Conservation (phyloP, 106 monocot species). For the Posidonia australis region DNA sequence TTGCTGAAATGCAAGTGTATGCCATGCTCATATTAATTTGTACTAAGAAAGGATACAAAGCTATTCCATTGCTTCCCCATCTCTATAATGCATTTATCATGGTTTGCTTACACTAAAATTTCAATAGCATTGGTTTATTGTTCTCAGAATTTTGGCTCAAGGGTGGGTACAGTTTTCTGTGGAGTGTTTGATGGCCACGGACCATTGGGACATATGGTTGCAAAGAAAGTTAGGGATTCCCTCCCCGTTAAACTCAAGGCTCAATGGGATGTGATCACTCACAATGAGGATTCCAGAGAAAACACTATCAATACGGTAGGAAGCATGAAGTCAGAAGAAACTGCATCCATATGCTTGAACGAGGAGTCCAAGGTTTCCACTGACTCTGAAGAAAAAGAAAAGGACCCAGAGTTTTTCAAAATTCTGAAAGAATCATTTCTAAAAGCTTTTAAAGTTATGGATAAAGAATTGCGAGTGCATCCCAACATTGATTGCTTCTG, state of each 20-base stretch:
- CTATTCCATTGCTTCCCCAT: no score
- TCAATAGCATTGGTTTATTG: neutral
- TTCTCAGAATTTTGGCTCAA: constrained; percentile 34
- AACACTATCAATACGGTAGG: constrained; percentile 2
- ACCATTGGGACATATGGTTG: constrained; percentile 36
- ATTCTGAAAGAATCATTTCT: constrained; percentile 40
- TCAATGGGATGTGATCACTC: constrained; percentile 19
- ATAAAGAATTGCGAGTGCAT: constrained; percentile 56
- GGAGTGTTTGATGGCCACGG: constrained; percentile 48
- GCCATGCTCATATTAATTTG: no score
- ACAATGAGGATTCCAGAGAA: constrained; percentile 9
- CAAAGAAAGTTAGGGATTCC: constrained; percentile 31
- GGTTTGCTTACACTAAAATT: neutral
- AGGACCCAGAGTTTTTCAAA: constrained; percentile 18
- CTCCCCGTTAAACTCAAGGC: constrained; percentile 29
- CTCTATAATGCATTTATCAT: neutral
- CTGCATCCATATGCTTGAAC: constrained; percentile 9
- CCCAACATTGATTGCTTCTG: constrained; percentile 51
- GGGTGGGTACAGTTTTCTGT: constrained; percentile 29
- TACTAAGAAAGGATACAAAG: no score
- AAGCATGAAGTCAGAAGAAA: constrained; percentile 18
- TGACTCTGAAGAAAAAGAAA: constrained; percentile 13
- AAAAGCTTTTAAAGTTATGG: constrained; percentile 54
- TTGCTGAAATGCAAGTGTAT: no score
- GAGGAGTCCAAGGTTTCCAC: constrained; percentile 1